A percentile compares a stretch with the other conserved stretches of the same genome.
Evolutionary conservation across 805 yeast genomes (phyloP).

Genomic region (Suhomyces tanzawaensis): DNA sequence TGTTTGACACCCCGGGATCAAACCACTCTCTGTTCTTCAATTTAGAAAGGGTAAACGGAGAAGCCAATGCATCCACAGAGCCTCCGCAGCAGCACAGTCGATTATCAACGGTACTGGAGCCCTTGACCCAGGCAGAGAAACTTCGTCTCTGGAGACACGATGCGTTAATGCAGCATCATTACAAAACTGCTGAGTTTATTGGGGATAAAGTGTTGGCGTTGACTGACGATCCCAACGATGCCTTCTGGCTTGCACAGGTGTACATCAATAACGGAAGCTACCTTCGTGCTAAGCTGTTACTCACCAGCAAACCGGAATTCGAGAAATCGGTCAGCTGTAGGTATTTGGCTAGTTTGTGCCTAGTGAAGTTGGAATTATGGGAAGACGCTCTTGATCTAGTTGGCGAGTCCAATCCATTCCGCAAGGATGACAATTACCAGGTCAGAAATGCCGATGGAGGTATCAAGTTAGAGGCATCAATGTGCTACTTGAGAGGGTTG

Average conservation of each 20-base stretch:
- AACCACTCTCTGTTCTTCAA: constrained; percentile 40
- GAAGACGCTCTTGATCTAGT: constrained; percentile 87
- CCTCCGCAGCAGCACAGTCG: constrained; percentile 7
- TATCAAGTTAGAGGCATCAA: constrained; percentile 78
- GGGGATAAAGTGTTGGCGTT: constrained; percentile 87
- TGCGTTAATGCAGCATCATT: constrained; percentile 88
- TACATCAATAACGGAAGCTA: constrained; percentile 74
- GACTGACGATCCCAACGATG: constrained; percentile 87
- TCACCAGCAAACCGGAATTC: constrained; percentile 53
- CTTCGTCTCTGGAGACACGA: constrained; percentile 91
- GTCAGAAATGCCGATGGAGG: constrained; percentile 71
- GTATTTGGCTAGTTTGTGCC: constrained; percentile 73
- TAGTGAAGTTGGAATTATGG: constrained; percentile 69
- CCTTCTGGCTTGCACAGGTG: constrained; percentile 95
- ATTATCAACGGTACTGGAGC: constrained; percentile 24
- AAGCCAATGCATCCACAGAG: constrained; percentile 1
- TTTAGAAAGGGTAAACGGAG: constrained; percentile 17
- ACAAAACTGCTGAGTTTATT: constrained; percentile 81
- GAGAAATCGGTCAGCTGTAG: constrained; percentile 70
- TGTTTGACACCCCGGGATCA: constrained; percentile 43
- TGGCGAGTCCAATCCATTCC: constrained; percentile 79
- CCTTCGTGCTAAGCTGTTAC: constrained; percentile 71
- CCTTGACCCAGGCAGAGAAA: constrained; percentile 77
- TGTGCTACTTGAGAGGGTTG: constrained; percentile 82
- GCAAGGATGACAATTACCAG: constrained; percentile 38